phyloP scores from a whole-genome alignment of 2,329 filamentous ascomycete species.

The Hawksworthiomyces lignivorus region DNA sequence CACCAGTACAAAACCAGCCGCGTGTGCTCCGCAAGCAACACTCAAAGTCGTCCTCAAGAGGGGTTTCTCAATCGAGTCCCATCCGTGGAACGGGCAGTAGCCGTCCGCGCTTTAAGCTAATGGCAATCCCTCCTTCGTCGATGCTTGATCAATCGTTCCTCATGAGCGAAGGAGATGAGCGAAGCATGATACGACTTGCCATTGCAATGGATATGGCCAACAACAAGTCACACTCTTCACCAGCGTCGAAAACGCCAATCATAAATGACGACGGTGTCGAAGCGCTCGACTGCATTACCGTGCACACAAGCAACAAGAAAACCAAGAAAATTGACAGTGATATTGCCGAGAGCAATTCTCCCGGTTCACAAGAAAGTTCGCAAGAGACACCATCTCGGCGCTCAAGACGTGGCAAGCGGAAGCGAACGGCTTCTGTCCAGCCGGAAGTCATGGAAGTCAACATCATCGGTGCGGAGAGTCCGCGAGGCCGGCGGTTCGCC shows the following conservation, averaged over 20 bases:
- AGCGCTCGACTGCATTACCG: constrained; percentile 26
- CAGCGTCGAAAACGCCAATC: constrained; percentile 18
- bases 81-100: constrained; percentile 2
- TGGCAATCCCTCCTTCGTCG: constrained; percentile 6
- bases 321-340: constrained; percentile 7
- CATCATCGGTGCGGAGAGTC: too few species aligned
- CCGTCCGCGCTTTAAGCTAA: constrained; percentile 5
- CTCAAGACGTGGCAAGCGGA: constrained; percentile 11
- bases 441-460: too few species aligned
- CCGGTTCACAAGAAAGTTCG: constrained; percentile 6
- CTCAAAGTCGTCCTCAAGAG: not conserved
- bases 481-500: not conserved
- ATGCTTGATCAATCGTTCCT: constrained; percentile 27
- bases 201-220: constrained; percentile 35
- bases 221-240: constrained; percentile 17
- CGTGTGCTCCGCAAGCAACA: not conserved
- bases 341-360: constrained; percentile 4
- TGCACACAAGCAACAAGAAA: constrained; percentile 15
- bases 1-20: constrained; percentile 3
- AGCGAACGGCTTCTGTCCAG: constrained; percentile 13
- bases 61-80: constrained; percentile 11
- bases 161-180: constrained; percentile 38
- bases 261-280: constrained; percentile 11
- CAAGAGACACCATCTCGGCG: constrained; percentile 1
- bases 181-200: constrained; percentile 39